phyloP scores from a whole-genome alignment of 805 yeast species.

The Blastobotrys parvus region DNA sequence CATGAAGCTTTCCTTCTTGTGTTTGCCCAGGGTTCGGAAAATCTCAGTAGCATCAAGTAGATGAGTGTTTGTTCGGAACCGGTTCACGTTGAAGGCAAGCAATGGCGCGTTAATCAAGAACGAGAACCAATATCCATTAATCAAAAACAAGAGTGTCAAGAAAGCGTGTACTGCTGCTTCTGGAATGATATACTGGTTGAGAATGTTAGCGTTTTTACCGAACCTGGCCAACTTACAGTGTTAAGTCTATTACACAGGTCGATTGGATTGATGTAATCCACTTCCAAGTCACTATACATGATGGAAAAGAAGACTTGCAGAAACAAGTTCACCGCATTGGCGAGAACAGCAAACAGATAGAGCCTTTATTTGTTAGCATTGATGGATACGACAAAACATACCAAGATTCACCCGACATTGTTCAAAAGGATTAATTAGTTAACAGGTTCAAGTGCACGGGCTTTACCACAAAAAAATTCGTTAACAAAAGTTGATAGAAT shows the following conservation, averaged over 20 bases:
- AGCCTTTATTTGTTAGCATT: slow-evolving; percentile 18
- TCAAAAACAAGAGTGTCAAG: slow-evolving; percentile 58
- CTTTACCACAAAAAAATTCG: too few relatives aligned
- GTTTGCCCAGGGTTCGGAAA: slow-evolving; percentile 85
- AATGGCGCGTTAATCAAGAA: slow-evolving; percentile 78
- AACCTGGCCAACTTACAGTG: slow-evolving; percentile 26
- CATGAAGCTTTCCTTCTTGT: slow-evolving; percentile 84
- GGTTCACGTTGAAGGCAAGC: slow-evolving; percentile 73
- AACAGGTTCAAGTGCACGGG: too few relatives aligned
- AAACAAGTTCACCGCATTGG: slow-evolving; percentile 82
- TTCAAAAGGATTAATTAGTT: too few relatives aligned
- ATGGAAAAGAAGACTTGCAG: slow-evolving; percentile 92
- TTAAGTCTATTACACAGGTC: slow-evolving; percentile 91
- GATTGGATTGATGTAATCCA: slow-evolving; percentile 92
- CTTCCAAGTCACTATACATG: slow-evolving; percentile 83
- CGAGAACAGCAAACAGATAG: slow-evolving; percentile 51
- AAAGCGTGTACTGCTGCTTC: slow-evolving; percentile 74
- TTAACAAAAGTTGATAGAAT: too few relatives aligned
- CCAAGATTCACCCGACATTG: slow-evolving; percentile 43
- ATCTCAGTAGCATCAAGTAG: slow-evolving; percentile 95
- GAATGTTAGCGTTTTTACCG: neutral
- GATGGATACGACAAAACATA: slow-evolving; percentile 20
- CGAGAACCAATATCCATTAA: slow-evolving; percentile 90
- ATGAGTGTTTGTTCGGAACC: slow-evolving; percentile 71
- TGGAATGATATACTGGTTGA: slow-evolving; percentile 60